These are phyloP conservation scores for Biscogniauxia sp. DNA, from an alignment of 2,329 filamentous ascomycete species.

Conservation along the genomic window DNA sequence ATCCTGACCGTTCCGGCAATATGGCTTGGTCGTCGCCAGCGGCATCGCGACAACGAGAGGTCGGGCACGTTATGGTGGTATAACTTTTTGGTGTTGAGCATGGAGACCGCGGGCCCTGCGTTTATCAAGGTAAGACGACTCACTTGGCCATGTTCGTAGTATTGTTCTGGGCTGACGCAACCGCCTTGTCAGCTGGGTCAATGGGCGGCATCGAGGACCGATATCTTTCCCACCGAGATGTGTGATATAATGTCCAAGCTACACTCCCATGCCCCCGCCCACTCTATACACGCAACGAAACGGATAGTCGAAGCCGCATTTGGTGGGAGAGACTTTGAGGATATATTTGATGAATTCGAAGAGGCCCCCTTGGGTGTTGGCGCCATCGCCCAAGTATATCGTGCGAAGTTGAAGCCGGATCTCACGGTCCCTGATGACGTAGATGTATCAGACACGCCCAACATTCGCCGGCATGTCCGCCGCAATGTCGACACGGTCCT, in stretches of 20 bases:
- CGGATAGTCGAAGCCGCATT: slow-evolving; percentile 80
- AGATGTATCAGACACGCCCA: slow-evolving; percentile 52
- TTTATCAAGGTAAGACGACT: slow-evolving; percentile 78
- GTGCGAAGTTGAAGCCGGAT: slow-evolving; percentile 82
- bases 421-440: slow-evolving; percentile 64
- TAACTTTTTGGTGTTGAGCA: slow-evolving; percentile 75
- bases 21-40: slow-evolving; percentile 69
- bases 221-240: slow-evolving; percentile 93
- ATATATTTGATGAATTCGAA: slow-evolving; percentile 96
- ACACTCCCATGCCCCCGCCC: slow-evolving; percentile 91
- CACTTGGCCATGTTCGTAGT: neutral
- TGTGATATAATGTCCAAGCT: slow-evolving; percentile 91
- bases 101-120: slow-evolving; percentile 91
- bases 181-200: slow-evolving; percentile 70
- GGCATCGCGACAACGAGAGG: slow-evolving; percentile 69
- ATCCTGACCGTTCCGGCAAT: slow-evolving; percentile 75
- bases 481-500: slow-evolving; percentile 83
- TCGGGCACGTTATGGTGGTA: slow-evolving; percentile 94
- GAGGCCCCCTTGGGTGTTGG: slow-evolving; percentile 88
- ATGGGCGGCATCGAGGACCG: slow-evolving; percentile 94
- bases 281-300: slow-evolving; percentile 78
- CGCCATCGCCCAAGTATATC: slow-evolving; percentile 97
- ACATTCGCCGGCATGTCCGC: slow-evolving; percentile 66
- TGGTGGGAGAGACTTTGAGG: slow-evolving; percentile 72
- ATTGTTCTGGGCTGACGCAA: slow-evolving; percentile 16